A percentile compares a stretch with the other conserved stretches of the same genome.
Conservation (phyloP, 2,329 filamentous ascomycete species). For the Fusarium palustre region DNA sequence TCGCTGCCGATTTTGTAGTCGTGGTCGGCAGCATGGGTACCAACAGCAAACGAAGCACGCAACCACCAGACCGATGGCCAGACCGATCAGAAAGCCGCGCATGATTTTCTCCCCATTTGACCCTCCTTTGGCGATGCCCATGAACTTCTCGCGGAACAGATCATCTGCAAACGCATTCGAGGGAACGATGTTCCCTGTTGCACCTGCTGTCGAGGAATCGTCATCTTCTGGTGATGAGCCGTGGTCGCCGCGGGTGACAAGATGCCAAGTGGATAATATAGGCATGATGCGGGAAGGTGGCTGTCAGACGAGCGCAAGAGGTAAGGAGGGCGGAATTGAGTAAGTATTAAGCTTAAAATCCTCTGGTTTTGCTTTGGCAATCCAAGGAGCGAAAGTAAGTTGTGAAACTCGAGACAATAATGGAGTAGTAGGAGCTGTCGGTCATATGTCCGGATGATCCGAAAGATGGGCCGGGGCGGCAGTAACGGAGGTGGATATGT, state of each 20-base stretch:
- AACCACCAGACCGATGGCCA: constrained; percentile 50
- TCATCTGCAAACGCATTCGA: constrained; percentile 42
- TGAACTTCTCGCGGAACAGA: constrained; percentile 46
- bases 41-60: constrained; percentile 52
- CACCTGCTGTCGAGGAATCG: constrained; percentile 26
- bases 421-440: constrained; percentile 13
- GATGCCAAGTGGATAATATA: constrained; percentile 18
- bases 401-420: constrained; percentile 19
- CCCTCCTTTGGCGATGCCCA: constrained; percentile 47
- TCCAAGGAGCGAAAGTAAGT: constrained; percentile 8
- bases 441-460: constrained; percentile 35
- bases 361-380: constrained; percentile 4
- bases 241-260: constrained; percentile 39
- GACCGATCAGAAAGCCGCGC: constrained; percentile 51
- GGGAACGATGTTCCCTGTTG: constrained; percentile 23
- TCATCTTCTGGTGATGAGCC: constrained; percentile 41
- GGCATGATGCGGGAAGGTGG: constrained; percentile 26
- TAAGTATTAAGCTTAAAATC: constrained; percentile 29
- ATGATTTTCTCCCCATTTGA: constrained; percentile 50
- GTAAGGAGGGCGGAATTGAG: constrained; percentile 2
- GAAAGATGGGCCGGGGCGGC: constrained; percentile 37
- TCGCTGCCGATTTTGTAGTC: constrained; percentile 30
- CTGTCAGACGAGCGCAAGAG: constrained; percentile 1
- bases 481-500: constrained; percentile 25
- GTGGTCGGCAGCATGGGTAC: constrained; percentile 49